Conservation (phyloP, 345 rosid species). For the Camelina laxa region DNA sequence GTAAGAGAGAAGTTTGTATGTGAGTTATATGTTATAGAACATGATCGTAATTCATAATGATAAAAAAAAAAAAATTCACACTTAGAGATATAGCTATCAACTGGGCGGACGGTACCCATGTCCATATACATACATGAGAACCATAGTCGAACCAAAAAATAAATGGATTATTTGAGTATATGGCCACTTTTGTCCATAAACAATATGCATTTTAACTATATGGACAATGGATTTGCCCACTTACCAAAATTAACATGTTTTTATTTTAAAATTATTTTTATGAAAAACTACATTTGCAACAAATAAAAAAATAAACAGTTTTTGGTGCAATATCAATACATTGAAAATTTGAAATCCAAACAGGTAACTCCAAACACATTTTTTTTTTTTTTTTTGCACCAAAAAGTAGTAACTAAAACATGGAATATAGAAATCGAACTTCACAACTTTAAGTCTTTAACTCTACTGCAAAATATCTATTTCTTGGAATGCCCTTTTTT, state of each 20-base stretch:
- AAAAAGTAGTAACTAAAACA: not conserved
- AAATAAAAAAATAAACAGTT: not conserved
- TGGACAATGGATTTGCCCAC: too few relatives aligned
- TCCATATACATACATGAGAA: too few relatives aligned
- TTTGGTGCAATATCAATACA: constrained; percentile 10
- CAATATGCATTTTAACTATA: too few relatives aligned
- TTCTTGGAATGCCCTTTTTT: not conserved
- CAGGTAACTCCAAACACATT: not conserved
- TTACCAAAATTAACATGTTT: too few relatives aligned
- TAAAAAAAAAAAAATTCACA: not conserved
- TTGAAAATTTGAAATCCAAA: not conserved
- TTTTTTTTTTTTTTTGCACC: not conserved
- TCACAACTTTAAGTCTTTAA: not conserved
- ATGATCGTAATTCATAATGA: too few relatives aligned
- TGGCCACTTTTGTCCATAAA: too few relatives aligned
- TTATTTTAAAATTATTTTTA: too few relatives aligned
- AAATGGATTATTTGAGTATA: too few relatives aligned
- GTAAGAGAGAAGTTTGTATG: constrained; percentile 24
- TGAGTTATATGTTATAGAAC: not conserved
- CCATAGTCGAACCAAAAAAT: too few relatives aligned
- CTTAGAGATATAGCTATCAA: too few relatives aligned
- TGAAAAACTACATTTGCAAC: too few relatives aligned
- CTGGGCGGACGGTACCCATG: too few relatives aligned
- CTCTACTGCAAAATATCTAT: not conserved
- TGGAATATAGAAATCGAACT: not conserved